phyloP scores from a whole-genome alignment of 495 filamentous ascomycete species.

The Extremus antarcticus region DNA sequence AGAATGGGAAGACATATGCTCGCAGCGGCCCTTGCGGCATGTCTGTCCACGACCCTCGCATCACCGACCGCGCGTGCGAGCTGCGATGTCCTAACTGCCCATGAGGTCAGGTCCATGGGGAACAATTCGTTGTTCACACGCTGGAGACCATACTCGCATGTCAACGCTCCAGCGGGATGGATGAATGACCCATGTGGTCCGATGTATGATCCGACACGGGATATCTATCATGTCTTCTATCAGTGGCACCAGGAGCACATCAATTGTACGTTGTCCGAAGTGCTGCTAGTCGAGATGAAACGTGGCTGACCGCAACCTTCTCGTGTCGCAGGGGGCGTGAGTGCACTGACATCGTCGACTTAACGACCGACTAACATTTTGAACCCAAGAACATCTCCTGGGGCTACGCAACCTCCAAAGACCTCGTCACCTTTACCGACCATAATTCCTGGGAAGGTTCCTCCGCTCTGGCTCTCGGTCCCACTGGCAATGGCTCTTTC shows the following conservation, averaged over 20 bases:
- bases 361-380: too few relatives aligned
- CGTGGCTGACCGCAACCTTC: too few relatives aligned
- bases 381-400: neutral
- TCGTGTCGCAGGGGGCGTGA: too few relatives aligned
- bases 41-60: neutral
- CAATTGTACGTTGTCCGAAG: too few relatives aligned
- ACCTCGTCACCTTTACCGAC: slow-evolving; percentile 1
- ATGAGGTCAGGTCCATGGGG: slow-evolving; percentile 22
- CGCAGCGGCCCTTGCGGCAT: neutral
- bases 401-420: slow-evolving; percentile 1
- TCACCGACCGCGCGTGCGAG: neutral
- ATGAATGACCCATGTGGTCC: slow-evolving; percentile 7
- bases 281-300: too few relatives aligned
- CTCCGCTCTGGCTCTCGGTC: slow-evolving; percentile 25
- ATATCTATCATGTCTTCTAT: slow-evolving; percentile 1
- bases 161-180: slow-evolving; percentile 1
- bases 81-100: slow-evolving; percentile 14
- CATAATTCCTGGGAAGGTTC: neutral
- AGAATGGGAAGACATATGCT: neutral
- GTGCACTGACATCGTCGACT: too few relatives aligned
- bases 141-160: slow-evolving; percentile 35
- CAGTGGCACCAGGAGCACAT: neutral
- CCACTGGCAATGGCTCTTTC: slow-evolving; percentile 18
- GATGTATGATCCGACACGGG: neutral
- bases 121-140: slow-evolving; percentile 33